These are phyloP conservation scores for Cercospora sp. DNA, from an alignment of 2,329 filamentous ascomycete species.

Conservation along the genomic window DNA sequence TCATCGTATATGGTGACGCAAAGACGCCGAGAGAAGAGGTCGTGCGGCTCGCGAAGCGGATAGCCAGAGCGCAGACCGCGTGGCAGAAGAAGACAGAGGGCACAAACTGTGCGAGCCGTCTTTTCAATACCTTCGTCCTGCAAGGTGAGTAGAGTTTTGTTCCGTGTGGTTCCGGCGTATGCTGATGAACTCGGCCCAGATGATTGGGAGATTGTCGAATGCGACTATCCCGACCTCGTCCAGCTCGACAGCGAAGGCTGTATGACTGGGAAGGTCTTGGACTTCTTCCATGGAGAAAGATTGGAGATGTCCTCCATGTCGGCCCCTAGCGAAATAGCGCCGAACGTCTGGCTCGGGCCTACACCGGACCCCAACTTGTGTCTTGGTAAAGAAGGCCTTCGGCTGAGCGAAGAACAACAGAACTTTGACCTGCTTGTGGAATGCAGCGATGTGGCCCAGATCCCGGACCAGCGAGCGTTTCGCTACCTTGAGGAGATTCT, in stretches of 20 bases:
- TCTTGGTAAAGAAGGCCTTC: constrained; percentile 28
- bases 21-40: constrained; percentile 62
- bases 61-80: constrained; percentile 73
- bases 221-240: constrained; percentile 68
- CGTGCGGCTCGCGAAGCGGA: constrained; percentile 61
- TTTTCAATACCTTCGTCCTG: constrained; percentile 84
- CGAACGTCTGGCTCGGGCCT: constrained; percentile 87
- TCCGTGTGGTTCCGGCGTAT: constrained; percentile 17
- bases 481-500: constrained; percentile 61
- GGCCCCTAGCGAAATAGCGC: constrained; percentile 79
- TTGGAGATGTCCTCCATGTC: constrained; percentile 95
- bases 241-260: constrained; percentile 71
- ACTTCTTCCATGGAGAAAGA: constrained; percentile 87
- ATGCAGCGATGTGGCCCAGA: constrained; percentile 78
- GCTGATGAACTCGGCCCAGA: constrained; percentile 48
- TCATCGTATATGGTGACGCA: constrained; percentile 86
- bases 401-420: constrained; percentile 54
- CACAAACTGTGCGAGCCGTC: constrained; percentile 44
- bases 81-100: constrained; percentile 69
- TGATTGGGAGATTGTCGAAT: constrained; percentile 71
- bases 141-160: constrained; percentile 50
- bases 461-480: constrained; percentile 69
- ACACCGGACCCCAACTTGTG: constrained; percentile 69
- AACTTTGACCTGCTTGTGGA: constrained; percentile 76
- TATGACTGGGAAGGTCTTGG: constrained; percentile 74